Evolutionary conservation across 2,329 filamentous ascomycete genomes (phyloP).

Genomic region (Cercospora sp.): DNA sequence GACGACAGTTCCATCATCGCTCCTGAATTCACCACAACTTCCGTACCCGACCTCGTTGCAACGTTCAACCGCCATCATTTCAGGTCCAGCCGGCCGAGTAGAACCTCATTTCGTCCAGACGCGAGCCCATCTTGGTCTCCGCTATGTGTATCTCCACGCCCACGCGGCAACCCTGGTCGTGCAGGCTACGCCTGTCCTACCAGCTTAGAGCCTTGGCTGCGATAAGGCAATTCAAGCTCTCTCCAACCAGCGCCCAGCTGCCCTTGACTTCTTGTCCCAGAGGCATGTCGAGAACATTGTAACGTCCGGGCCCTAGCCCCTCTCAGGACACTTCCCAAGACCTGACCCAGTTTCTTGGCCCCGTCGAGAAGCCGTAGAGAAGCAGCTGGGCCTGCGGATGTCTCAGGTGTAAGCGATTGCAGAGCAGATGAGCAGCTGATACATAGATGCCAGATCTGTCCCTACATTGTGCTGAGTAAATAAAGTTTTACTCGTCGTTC

Average conservation of each 20-base stretch:
- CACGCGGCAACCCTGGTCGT: neutral
- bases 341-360: constrained; percentile 1
- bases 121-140: neutral
- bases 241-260: constrained; percentile 18
- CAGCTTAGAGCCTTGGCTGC: constrained; percentile 20
- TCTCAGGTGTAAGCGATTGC: neutral
- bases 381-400: neutral
- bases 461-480: neutral
- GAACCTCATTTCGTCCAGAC: neutral
- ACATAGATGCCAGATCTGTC: neutral
- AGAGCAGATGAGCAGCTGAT: neutral
- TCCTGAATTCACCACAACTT: neutral
- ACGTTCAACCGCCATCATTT: neutral
- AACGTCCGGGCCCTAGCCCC: neutral
- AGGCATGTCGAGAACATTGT: constrained; percentile 2
- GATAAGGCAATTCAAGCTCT: constrained; percentile 20
- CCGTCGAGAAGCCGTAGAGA: neutral
- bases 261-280: neutral
- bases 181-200: neutral
- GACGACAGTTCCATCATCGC: neutral
- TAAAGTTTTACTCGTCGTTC: neutral
- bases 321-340: neutral
- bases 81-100: neutral
- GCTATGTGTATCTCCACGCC: neutral
- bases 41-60: neutral